Conservation (phyloP, 2,329 filamentous ascomycete genomes). For the Geosmithia morbida region DNA sequence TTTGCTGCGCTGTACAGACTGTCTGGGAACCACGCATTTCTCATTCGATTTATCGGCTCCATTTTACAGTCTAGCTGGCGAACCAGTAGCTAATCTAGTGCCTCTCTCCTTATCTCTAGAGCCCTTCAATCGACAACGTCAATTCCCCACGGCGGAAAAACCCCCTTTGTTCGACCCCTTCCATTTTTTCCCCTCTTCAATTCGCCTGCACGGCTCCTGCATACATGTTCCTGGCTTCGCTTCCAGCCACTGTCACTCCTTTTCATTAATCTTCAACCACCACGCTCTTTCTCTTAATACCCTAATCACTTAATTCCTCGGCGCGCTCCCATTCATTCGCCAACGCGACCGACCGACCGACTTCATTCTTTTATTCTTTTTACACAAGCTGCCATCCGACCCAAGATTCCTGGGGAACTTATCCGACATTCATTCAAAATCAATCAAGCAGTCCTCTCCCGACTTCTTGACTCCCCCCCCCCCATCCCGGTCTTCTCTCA, state of each 20-base stretch:
- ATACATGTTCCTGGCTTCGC: conserved; percentile 28
- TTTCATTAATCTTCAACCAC: conserved; percentile 26
- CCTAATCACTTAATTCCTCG: conserved; percentile 35
- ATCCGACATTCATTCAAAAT: conserved; percentile 27
- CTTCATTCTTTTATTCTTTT: conserved; percentile 22
- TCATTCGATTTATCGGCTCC: not conserved
- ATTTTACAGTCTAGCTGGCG: conserved; percentile 3
- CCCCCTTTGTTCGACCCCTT: conserved; percentile 28
- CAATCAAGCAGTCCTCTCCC: conserved; percentile 3
- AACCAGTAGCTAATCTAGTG: conserved; percentile 15
- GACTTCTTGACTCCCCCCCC: conserved; percentile 6
- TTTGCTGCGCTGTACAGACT: conserved; percentile 3
- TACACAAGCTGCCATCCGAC: conserved; percentile 15
- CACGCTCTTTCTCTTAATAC: conserved; percentile 40
- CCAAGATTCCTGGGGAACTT: conserved; percentile 39
- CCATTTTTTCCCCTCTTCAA: conserved; percentile 5
- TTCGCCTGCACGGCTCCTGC: conserved; percentile 15
- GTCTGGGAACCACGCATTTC: conserved; percentile 2
- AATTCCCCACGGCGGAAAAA: conserved; percentile 8
- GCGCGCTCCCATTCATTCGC: conserved; percentile 24
- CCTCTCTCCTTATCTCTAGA: conserved; percentile 19
- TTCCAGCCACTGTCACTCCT: conserved; percentile 43
- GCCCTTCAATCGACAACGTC: conserved; percentile 27
- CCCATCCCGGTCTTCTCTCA: conserved; percentile 5
- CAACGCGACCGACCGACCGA: conserved; percentile 8